Evolutionary conservation across 2,329 filamentous ascomycete species (phyloP), one percentile per base, ranked within the genome.

Genomic region (Fusarium setosum): DNA sequence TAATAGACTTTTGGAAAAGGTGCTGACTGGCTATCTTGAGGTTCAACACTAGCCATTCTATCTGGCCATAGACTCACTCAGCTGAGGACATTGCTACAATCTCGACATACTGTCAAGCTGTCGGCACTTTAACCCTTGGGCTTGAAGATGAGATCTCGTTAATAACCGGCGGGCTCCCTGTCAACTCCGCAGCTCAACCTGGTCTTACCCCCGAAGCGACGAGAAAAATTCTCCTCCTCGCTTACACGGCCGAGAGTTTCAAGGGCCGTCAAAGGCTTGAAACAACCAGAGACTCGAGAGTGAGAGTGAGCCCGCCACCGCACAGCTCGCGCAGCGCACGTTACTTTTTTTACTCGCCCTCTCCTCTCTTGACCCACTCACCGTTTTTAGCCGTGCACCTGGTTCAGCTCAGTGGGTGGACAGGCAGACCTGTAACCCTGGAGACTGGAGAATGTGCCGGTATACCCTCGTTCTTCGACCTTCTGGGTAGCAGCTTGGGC

Each of bases 211-310:
- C 48, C 24, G 18, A 26, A 52, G 20, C 9, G 12, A 31, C 24
- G 23, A 32, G 35, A 52, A 32, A n/a, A 18, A 29, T 60, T 31
- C n/a, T 29, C 37, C 51, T 38, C 47, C 60, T 67, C 64, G 64
- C 64, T 67, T 67, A 65, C 55, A 68, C 59, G 52, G 21, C 34
- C 29, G 21, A 41, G 63, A 47, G 63, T 65, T 68, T 68, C 64
- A 61, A 53, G 55, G 50, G 35, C 52, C 32, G 18, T 31, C 23
- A 20, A 29, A 54, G 49, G 45, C 50, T 61, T 67, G 64, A 67
- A 67, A 67, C 63, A 67, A 52, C n/a, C n/a, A n/a, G n/a, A n/a
- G n/a, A n/a, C n/a, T n/a, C n/a, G 34, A 34, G 44, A 67, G 57
- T 32, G 56, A 51, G 50, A 64, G n/a, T n/a, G n/a, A n/a, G 53